Conservation (phyloP, 192 early-diverging fungal species). For the Dissophora ornata region DNA sequence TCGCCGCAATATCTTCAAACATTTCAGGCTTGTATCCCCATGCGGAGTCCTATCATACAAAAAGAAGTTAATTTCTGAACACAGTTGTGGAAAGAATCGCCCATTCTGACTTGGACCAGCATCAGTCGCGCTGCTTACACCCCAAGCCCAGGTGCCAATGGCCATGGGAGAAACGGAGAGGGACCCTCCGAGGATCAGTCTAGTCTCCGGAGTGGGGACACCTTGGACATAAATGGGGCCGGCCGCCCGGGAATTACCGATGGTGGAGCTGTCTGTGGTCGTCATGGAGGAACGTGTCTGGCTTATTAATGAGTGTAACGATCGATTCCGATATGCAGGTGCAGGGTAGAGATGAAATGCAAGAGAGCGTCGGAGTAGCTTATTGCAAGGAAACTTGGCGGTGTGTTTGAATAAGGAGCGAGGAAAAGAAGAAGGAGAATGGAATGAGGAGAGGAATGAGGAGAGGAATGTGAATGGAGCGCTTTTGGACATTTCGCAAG, state of each 20-base stretch:
- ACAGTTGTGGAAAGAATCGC: no score
- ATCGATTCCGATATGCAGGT: background rate
- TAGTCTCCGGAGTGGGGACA: constrained; percentile 55
- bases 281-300: background rate
- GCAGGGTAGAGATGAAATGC: no score
- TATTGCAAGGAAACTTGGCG: no score
- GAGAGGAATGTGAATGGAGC: background rate
- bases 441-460: background rate
- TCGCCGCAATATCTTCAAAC: constrained; percentile 53
- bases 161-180: constrained; percentile 57
- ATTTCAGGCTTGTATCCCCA: constrained; percentile 57
- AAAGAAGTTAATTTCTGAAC: no score
- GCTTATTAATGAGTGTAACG: background rate
- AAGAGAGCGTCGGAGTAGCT: no score
- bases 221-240: constrained; percentile 48
- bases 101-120: no score
- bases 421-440: no score
- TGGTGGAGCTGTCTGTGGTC: constrained; percentile 5
- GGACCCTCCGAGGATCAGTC: constrained; percentile 36
- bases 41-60: constrained; percentile 21
- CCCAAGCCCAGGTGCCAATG: constrained; percentile 61
- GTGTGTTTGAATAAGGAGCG: no score
- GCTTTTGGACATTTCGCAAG: constrained; percentile 2
- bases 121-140: constrained; percentile 40
- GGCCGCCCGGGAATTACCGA: constrained; percentile 15